A percentile compares a stretch with the other conserved stretches of the same genome.
Evolutionary conservation across 164 flowering plant genomes (phyloP).

Genomic region (Berberis vulgaris): DNA sequence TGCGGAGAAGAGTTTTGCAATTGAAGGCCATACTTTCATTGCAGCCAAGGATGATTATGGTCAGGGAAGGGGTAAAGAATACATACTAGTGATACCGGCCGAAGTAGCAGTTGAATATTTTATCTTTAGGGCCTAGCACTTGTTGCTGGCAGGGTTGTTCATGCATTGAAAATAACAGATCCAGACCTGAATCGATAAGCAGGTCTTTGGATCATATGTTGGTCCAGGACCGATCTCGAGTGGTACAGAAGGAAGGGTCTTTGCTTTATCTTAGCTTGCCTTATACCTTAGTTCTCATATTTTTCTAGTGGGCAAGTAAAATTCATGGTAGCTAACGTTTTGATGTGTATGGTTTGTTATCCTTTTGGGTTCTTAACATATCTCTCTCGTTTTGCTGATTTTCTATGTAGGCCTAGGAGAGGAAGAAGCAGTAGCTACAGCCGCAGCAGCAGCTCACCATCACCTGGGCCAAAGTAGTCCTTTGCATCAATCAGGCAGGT

Average conservation of each 20-base stretch:
- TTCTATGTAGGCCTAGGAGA: slow-evolving; percentile 2
- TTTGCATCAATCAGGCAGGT: not conserved
- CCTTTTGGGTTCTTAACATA: not conserved
- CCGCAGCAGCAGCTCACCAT: slow-evolving; percentile 6
- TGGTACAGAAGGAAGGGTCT: not conserved
- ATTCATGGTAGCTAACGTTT: not conserved
- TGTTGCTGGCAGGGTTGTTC: too few relatives aligned
- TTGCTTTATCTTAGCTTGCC: not conserved
- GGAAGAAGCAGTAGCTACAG: slow-evolving; percentile 7
- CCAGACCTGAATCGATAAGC: too few relatives aligned
- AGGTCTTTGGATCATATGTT: too few relatives aligned
- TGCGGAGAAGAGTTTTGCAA: too few relatives aligned
- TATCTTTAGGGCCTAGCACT: too few relatives aligned
- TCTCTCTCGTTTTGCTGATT: not conserved
- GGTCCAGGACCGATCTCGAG: not conserved
- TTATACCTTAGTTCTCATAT: too few relatives aligned
- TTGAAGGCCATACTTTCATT: too few relatives aligned
- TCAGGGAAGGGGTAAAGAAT: too few relatives aligned
- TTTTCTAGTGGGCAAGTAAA: not conserved
- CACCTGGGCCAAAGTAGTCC: not conserved
- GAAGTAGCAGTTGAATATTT: too few relatives aligned
- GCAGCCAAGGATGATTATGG: too few relatives aligned
- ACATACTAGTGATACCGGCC: too few relatives aligned
- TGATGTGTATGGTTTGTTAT: not conserved
- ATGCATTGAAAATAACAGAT: too few relatives aligned